Evolutionary conservation across 495 filamentous ascomycete genomes (phyloP).

Genomic region (Penicillium odoratum): DNA sequence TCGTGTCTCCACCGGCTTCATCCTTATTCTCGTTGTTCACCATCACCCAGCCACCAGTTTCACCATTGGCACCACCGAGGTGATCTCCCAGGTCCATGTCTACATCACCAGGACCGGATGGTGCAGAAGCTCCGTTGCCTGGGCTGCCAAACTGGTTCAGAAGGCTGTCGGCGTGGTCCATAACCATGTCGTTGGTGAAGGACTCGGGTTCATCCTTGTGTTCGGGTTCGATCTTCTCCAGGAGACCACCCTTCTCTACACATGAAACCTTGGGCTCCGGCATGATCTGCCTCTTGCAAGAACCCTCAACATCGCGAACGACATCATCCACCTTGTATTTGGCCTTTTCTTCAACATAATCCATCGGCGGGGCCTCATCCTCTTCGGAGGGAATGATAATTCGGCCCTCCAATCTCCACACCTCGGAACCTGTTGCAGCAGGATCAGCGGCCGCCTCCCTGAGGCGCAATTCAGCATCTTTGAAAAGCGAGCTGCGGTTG

Average conservation of each 20-base stretch:
- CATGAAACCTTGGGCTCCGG: slow-evolving; percentile 63
- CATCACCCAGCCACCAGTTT: slow-evolving; percentile 62
- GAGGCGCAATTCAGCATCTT: slow-evolving; percentile 58
- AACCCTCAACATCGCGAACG: slow-evolving; percentile 55
- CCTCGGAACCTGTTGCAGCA: slow-evolving; percentile 52
- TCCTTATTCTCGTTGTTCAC: slow-evolving; percentile 50
- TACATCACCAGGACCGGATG: slow-evolving; percentile 30
- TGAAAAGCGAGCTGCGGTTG: slow-evolving; percentile 62
- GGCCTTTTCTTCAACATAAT: slow-evolving; percentile 44
- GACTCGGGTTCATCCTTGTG: slow-evolving; percentile 34
- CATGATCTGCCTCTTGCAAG: slow-evolving; percentile 55
- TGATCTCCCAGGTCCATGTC: slow-evolving; percentile 47
- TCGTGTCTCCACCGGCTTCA: slow-evolving; percentile 28
- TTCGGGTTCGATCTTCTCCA: slow-evolving; percentile 57
- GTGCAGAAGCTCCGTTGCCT: slow-evolving; percentile 39
- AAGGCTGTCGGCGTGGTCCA: slow-evolving; percentile 63
- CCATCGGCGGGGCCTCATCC: slow-evolving; percentile 42
- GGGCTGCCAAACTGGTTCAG: slow-evolving; percentile 65
- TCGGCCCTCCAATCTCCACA: slow-evolving; percentile 64
- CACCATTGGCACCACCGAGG: slow-evolving; percentile 31
- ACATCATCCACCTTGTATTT: slow-evolving; percentile 61
- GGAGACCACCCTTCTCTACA: slow-evolving; percentile 69
- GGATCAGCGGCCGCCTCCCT: slow-evolving; percentile 56
- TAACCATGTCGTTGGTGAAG: slow-evolving; percentile 60
- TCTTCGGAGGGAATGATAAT: slow-evolving; percentile 50